These are phyloP conservation scores for Pythium utonaiense DNA, from an alignment of 352 stramenopile genomes.

Conservation along the genomic window DNA sequence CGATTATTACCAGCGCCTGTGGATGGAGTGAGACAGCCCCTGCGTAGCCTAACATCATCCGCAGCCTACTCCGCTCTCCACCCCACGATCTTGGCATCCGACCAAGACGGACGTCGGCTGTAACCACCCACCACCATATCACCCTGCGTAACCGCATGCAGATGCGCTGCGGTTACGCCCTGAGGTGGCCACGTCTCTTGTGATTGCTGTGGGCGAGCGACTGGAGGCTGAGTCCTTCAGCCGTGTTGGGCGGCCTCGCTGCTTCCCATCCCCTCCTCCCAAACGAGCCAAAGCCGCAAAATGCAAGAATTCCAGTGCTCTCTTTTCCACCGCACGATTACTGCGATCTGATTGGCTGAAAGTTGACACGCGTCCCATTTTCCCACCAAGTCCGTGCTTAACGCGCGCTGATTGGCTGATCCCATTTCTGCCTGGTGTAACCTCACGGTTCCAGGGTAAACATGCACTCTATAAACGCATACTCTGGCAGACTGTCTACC, in stretches of 20 bases:
- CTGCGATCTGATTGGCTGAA: slow-evolving; percentile 14
- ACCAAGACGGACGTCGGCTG: too few relatives aligned
- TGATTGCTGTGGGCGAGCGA: neutral
- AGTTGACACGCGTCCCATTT: slow-evolving; percentile 2
- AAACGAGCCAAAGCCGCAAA: too few relatives aligned
- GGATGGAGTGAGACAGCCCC: slow-evolving; percentile 7
- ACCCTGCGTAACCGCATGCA: too few relatives aligned
- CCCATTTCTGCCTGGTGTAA: slow-evolving; percentile 20
- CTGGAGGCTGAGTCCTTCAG: slow-evolving; percentile 1
- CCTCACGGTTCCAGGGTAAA: neutral
- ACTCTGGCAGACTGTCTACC: neutral
- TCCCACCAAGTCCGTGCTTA: slow-evolving; percentile 10
- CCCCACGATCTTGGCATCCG: neutral
- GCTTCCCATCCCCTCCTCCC: neutral
- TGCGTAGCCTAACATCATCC: neutral
- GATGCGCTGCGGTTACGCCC: too few relatives aligned
- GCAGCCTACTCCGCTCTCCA: neutral
- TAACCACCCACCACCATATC: too few relatives aligned
- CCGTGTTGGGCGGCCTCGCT: neutral
- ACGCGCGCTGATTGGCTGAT: slow-evolving; percentile 14
- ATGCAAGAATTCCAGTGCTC: slow-evolving; percentile 18
- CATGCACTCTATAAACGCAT: slow-evolving; percentile 2
- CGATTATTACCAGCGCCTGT: slow-evolving; percentile 9
- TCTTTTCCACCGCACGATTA: slow-evolving; percentile 18
- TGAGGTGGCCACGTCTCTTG: neutral